Base-by-base conservation (phyloP, 768 basidiomycete genomes). In the Leucosporidium yakuticum region DNA sequence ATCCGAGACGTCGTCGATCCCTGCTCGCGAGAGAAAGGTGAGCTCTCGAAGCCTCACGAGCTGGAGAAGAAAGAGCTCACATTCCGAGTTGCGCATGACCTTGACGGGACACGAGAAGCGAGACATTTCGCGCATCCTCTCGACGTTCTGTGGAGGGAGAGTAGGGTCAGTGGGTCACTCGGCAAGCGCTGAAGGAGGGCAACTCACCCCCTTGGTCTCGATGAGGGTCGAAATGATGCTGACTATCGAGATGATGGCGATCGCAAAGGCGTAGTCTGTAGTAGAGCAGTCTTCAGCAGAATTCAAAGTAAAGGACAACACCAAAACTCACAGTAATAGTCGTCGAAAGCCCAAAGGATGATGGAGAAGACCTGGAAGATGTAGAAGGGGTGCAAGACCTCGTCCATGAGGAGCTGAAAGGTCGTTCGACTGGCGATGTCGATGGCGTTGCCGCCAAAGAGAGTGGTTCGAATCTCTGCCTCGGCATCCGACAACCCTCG, bases 301-400 rank as follows among this genome's bases (percentile, higher is more conserved):
- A 1, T 34, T 29, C 51, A 62, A 20, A 51, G 31, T 7, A 23
- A 4, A 44, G 39, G 11, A 12, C 39, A 15, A 15, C 34, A 9
- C 14, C 63, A 7, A 4, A 2, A 64, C 71, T 25, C 14, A 67
- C 68, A 74, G 73, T 88, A 92, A 76, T 98, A 99, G 77, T 97
- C 85, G 72, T 99, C 96, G 62, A 98, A 75, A 2, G 89, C 88
- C 96, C 96, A 99, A 9, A 99, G 80, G 49, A 90, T 81, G 73
- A 98, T 89, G 72, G 92, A 96, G 60, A 91, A 91, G 72, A 97
- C 87, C 83, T 99, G 96, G 77, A 99, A 99, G 36, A 99, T 88
- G 77, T 97, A 98, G 79, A 98, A 98, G 0, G 96, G 96, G 77
- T 98, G 95, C 49, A 98, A 88, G 55, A 96, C 85, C 84, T 98